Percentiles rank a stretch among this genome's conserved stretches.
Conservation (phyloP, 257 asterid species). For the Nicotiana tomentosiformis region DNA sequence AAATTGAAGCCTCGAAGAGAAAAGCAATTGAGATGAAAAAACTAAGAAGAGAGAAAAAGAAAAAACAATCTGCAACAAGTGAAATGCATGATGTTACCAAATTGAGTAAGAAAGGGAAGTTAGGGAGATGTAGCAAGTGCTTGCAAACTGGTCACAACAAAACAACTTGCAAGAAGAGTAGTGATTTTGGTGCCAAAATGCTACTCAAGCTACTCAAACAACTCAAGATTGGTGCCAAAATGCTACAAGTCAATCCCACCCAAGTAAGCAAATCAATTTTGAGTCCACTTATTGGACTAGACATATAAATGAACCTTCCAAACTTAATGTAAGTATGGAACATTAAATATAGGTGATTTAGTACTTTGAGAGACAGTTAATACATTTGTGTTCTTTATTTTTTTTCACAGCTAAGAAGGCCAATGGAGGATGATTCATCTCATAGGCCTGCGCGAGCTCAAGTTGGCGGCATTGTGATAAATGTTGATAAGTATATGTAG, state of each 20-base stretch:
- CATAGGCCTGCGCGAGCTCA: not conserved
- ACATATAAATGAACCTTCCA: not conserved
- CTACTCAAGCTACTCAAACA: not conserved
- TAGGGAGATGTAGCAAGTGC: not conserved
- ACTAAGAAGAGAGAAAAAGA: not conserved
- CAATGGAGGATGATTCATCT: not conserved
- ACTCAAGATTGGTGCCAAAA: not conserved
- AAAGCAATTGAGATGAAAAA: not conserved
- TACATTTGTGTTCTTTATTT: too few species aligned
- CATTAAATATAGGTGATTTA: not conserved
- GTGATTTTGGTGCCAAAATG: not conserved
- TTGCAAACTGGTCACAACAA: not conserved
- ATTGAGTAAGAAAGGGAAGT: not conserved
- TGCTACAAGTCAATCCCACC: not conserved
- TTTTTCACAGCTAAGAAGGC: not conserved
- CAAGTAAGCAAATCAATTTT: not conserved
- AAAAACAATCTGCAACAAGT: not conserved
- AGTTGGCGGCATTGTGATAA: not conserved
- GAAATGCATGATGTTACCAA: not conserved
- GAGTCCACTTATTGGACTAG: not conserved
- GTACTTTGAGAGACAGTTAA: not conserved
- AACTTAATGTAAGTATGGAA: not conserved
- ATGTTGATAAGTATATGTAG: not conserved
- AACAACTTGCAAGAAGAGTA: not conserved
- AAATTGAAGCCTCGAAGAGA: not conserved